Evolutionary conservation across 345 rosid genomes (phyloP), one percentile per base, ranked within the genome.

Genomic region (Brassica cretica): DNA sequence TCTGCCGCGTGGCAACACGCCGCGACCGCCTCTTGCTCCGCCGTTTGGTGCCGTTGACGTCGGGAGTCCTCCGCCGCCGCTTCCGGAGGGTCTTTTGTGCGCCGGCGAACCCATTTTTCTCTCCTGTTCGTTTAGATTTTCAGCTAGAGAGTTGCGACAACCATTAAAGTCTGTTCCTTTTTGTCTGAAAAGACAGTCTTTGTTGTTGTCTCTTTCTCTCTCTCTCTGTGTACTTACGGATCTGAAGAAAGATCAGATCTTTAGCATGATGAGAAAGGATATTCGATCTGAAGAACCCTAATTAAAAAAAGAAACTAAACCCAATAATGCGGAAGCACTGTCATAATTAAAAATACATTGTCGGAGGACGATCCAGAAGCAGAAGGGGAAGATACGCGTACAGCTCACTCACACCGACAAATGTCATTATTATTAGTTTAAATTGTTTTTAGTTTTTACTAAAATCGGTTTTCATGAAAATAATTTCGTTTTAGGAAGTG

Each of bases 221-320:
- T 53, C 0, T 15, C 21, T 15, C 24, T 71, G 68, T 66, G 61
- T 66, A 21, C 10, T 16, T 16, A 53, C 60, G 60, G 60, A 53
- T 53, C 60, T 53, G 60, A 53, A 16, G 21, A 53, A 53, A 53
- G 11, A 53, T 53, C 24, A 53, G 60, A 53, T 53, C 60, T 53
- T 53, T 53, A 53, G 60, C 21, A 51, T 49, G 16, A 49, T 49
- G 82, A 69, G 70, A 78, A 7, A 27, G 62, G 69, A 66, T 60
- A n/a, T 56, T 64, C 60, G 72, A 80, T 80, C 79, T 70, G 51
- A 80, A 70, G 80, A 80, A 80, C 76, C 79, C 79, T 75, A 75
- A 80, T 56, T 80, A 56, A 53, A 53, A 53, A 53, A 16, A 2
- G 24, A 53, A 16, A 16, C 24, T 16, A 53, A 53, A 53, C 60